These are phyloP conservation scores for Malassezia psittaci DNA, from an alignment of 1,284 basidiomycete species.

Conservation along the genomic window DNA sequence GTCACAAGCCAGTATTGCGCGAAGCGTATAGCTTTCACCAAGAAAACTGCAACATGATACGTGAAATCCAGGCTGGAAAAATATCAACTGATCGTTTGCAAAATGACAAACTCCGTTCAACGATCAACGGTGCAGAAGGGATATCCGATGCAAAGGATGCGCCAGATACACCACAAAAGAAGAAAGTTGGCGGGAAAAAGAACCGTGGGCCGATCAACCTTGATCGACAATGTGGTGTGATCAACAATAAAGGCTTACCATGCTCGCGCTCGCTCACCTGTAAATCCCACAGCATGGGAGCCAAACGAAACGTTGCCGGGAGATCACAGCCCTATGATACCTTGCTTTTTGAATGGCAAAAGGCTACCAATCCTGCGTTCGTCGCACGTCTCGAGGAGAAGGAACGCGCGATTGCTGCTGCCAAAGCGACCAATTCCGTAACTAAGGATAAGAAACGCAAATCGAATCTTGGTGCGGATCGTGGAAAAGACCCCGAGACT, in stretches of 20 bases:
- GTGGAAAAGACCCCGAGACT: neutral
- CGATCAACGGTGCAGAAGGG: neutral
- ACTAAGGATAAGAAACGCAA: conserved; percentile 41
- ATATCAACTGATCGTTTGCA: conserved; percentile 31
- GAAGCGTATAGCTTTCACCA: conserved; percentile 31
- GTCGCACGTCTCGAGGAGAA: conserved; percentile 71
- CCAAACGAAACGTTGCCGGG: conserved; percentile 81
- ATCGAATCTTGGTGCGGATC: neutral
- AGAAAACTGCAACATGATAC: conserved; percentile 32
- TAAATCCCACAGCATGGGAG: conserved; percentile 95
- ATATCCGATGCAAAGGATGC: neutral
- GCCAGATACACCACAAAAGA: conserved; percentile 17
- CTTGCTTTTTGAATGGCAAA: conserved; percentile 72
- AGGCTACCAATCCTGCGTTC: conserved; percentile 80
- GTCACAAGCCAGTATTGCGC: conserved; percentile 29
- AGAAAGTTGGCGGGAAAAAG: conserved; percentile 22
- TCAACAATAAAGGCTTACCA: conserved; percentile 85
- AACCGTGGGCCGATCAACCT: conserved; percentile 54
- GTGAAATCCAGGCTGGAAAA: conserved; percentile 30
- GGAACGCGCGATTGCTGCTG: conserved; percentile 38
- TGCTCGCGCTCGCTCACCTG: conserved; percentile 95
- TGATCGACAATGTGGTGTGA: conserved; percentile 90
- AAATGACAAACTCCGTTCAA: conserved; percentile 9
- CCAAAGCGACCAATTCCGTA: conserved; percentile 26
- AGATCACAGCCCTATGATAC: conserved; percentile 77